Base-by-base conservation (phyloP, 345 rosid species). In the Eucalyptus brandiana region DNA sequence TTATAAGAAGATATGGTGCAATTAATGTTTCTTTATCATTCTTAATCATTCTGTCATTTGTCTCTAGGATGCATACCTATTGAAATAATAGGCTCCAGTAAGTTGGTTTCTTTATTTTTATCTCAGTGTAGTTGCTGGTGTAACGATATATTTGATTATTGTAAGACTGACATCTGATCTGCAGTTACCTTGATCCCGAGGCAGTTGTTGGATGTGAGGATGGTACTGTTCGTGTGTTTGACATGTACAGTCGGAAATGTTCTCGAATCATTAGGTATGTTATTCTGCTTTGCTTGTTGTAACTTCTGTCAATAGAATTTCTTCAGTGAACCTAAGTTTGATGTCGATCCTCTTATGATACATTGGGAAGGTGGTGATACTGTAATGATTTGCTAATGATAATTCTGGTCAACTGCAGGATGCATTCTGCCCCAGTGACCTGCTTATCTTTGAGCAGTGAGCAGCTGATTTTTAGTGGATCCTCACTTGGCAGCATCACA, bases 131-230 rank as follows among this genome's bases (percentile, higher is more conserved):
- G 89, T 60, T 42, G 67, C 86, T 86, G 16, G 28, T 37, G 47
- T 37, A 21, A 21, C 4, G 16, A 11, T 30, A 76, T 28, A 37
- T 76, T 40, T 76, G 30, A 24, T 76, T 13, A 76, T 76, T 76
- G 85, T 40, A 37, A 76, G 16, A 76, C 28, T 76, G 47, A 76
- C 47, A 76, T 76, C 9, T 76, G 30, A 40, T 62, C 65, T 90
- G 8, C 92, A 97, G 99, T 87, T 97, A 97, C 94, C 62, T 91
- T 88, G 99, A 97, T 89, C 99, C 99, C 56, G 99, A 97, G 88
- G 98, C 99, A 87, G 95, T 96, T 86, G 94, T 96, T 91, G 99
- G 99, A 89, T 97, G 99, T 53, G 99, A 96, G 90, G 99, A 96
- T 91, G 99, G 99, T 80, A 94, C 96, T 88, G 94, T 94, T 87